Conservation (phyloP, 169 alveolate species). For the Plasmodium gonderi region DNA sequence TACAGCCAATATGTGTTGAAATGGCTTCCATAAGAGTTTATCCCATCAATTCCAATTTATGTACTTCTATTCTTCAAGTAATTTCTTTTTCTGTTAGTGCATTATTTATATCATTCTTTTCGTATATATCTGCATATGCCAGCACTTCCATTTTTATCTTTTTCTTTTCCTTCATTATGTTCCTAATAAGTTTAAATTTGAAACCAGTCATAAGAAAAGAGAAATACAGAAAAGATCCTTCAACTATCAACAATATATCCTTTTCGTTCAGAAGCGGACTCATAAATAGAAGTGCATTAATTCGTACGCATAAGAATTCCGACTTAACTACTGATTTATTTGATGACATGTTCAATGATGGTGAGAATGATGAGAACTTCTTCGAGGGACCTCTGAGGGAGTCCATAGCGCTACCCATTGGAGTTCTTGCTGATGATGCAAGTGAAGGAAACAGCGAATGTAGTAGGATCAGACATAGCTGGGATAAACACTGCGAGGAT, state of each 20-base stretch:
- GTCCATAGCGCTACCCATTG: too few species aligned
- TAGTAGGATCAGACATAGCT: too few species aligned
- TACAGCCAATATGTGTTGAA: slow-evolving; percentile 56
- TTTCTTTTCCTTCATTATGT: slow-evolving; percentile 18
- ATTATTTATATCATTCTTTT: slow-evolving; percentile 28
- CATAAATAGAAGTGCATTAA: slow-evolving; percentile 18
- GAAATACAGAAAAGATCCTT: not conserved
- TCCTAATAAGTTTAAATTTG: slow-evolving; percentile 2
- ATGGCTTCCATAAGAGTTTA: slow-evolving; percentile 48
- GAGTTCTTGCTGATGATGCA: not conserved
- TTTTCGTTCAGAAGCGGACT: slow-evolving; percentile 43
- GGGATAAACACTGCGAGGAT: too few species aligned
- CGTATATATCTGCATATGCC: slow-evolving; percentile 25
- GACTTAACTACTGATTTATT: slow-evolving; percentile 1
- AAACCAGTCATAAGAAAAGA: not conserved
- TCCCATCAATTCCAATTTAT: slow-evolving; percentile 49
- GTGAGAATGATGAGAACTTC: not conserved
- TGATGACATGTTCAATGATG: slow-evolving; percentile 5
- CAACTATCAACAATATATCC: not conserved
- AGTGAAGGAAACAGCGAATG: not conserved
- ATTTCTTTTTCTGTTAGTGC: slow-evolving; percentile 48
- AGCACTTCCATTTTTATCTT: not conserved
- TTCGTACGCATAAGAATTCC: slow-evolving; percentile 1
- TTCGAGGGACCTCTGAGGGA: not conserved
- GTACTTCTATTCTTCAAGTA: slow-evolving; percentile 47